Evolutionary conservation across 305 asterid species (phyloP), one percentile per base, ranked within the genome.

Genomic region (Caryopteris hybrid): DNA sequence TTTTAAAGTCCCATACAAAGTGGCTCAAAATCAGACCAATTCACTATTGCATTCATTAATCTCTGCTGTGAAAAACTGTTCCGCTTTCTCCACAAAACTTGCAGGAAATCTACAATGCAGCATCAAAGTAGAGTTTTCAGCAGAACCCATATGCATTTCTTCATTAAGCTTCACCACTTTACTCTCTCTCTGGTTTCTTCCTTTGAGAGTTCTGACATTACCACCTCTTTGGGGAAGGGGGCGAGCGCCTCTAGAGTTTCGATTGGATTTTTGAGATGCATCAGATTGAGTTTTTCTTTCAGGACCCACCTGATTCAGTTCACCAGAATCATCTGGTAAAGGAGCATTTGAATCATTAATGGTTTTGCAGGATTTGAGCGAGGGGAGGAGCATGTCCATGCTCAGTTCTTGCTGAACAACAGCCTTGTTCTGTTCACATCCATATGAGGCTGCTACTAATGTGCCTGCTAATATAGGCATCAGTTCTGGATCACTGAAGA

Each of bases 331-430:
- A 16, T 81, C 83, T 11, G 72, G 71, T 27, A 74, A 54, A 22
- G 66, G 61, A 61, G 70, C 69, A 42, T 66, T 77, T 45, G 71
- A 73, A 64, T 16, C 52, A 25, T 78, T 51, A 65, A 47, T 73
- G 84, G 55, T 85, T 91, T 87, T 89, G 84, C 89, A 86, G 18
- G 89, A 88, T 71, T 81, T 88, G 16, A 95, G 96, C 41, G 91
- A 85, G 16, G 95, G 88, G 55, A 95, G 88, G 73, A 95, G 90
- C 98, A 91, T 95, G 74, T 95, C 99, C 74, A 85, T 81, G 86
- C 99, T 95, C 69, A 95, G 95, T 78, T 95, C 99, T 80, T 91
- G 99, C 76, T 86, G 92, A 80, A 95, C 86, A 47, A 95, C 92
- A 42, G 87, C 89, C 74, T 89, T 95, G 80, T 95, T 95, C 81